Base-by-base conservation (phyloP, 345 rosid species). In the Brassica juncea region DNA sequence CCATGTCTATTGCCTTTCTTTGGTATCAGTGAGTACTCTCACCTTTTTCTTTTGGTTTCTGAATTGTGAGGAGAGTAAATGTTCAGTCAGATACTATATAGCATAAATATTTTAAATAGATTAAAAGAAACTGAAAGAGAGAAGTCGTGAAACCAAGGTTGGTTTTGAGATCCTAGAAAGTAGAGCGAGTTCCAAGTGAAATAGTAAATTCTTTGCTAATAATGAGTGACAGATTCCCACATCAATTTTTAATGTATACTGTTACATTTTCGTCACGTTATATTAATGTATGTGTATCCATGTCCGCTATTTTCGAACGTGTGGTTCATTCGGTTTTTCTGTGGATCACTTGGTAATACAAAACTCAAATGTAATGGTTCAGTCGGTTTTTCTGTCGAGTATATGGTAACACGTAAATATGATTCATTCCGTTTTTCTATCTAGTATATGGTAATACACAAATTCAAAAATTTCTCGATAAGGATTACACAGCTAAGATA, bases 81-180 rank as follows among this genome's bases (percentile, higher is more conserved):
- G 73, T 14, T 25, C 68, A 66, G 74, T 75, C 73, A 72, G 37
- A 74, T 47, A 59, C 19, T 70, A 35, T 25, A 44, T n/a, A 49
- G 55, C 19, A 49, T 49, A 49, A 39, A 19, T 10, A 19, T 10
- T 16, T 10, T 28, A 6, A 21, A 42, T 72, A 31, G 34, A 21
- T 54, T 31, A 25, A 0, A 62, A 74, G 54, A 75, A 63, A 42
- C 23, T 70, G 83, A 80, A 70, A 80, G 76, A 70, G 83, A 75
- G n/a, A 14, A 39, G 60, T 74, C 79, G 21, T 68, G 75, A 74
- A 73, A 74, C 65, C 30, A 69, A 63, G 71, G 15, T 35, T 74
- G 75, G 79, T 74, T 80, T 80, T 69, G 75, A 19, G 83, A 80
- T 80, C 79, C 79, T 80, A 80, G 76, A 80, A 75, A 75, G 72